These are phyloP conservation scores for Teratosphaeria pseudoeucalypti DNA, from an alignment of 2,329 filamentous ascomycete genomes.

Conservation along the genomic window DNA sequence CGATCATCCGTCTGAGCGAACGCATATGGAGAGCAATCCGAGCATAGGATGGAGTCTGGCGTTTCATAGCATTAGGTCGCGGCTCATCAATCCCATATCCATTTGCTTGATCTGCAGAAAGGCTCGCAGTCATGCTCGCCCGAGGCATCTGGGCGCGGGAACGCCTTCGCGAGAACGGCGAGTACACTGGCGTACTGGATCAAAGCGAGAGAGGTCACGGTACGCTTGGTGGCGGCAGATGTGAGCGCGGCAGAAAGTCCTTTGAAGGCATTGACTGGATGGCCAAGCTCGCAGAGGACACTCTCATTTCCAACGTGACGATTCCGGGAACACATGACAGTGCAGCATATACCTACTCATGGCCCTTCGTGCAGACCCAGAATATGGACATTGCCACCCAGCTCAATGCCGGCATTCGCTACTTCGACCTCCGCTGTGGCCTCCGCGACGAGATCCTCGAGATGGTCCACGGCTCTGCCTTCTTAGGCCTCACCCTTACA, in stretches of 20 bases:
- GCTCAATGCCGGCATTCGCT: constrained; percentile 25
- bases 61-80: background rate
- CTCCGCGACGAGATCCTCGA: constrained; percentile 20
- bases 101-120: background rate
- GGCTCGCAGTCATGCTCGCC: background rate
- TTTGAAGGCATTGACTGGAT: constrained; percentile 15
- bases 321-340: constrained; percentile 29
- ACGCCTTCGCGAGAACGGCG: background rate
- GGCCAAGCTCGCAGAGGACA: constrained; percentile 15
- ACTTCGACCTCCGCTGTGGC: constrained; percentile 28
- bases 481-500: constrained; percentile 21
- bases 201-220: constrained; percentile 4
- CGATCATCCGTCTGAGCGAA: background rate
- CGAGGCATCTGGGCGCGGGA: constrained; percentile 3
- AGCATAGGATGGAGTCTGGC: background rate
- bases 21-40: background rate
- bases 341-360: constrained; percentile 24
- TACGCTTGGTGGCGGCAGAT: background rate
- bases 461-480: constrained; percentile 27
- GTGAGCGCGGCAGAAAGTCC: background rate
- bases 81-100: background rate
- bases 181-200: background rate
- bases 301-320: constrained; percentile 20
- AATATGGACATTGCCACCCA: constrained; percentile 20
- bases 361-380: constrained; percentile 27